Evolutionary conservation across 768 basidiomycete genomes (phyloP), one percentile per base, ranked within the genome.

Genomic region (Boletellus ananiceps): DNA sequence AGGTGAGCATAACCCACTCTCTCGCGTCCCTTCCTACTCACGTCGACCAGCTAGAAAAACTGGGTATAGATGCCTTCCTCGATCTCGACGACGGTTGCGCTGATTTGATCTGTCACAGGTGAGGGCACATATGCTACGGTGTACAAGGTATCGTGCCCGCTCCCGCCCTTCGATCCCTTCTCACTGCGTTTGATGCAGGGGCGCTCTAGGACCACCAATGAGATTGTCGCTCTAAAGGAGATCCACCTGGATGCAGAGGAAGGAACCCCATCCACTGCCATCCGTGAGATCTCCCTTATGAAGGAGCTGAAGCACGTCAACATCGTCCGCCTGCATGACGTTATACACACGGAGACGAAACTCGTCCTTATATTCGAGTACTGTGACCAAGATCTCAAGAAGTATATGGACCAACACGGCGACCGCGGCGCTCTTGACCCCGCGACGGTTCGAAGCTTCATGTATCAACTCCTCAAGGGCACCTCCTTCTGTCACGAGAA

Each of bases 181-280:
- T 54, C 29, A 53, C 21, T 34, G n/a, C 13, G 16, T 34, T 50
- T 35, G 16, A 33, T 15, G 19, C 47, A 93, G 90, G 96, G 96
- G 14, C 86, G 95, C 55, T 96, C 93, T 18, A 77, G 94, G 52
- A 93, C 93, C 29, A 98, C 94, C n/a, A 96, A 96, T 60, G 96
- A 98, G 69, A 92, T 96, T 45, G 96, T 99, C 15, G 96, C 96
- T 12, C 70, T 99, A 49, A 99, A 99, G 69, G 96, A 99, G 74
- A 99, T 99, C 56, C 94, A 98, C 63, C 87, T 99, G 52, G 96
- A 99, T 74, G 90, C 96, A 5, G 96, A 99, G 70, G 96, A 99
- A 72, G 96, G 96, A 31, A 99, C 96, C 0, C 96, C 96, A 29
- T 93, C 90, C 40, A 99, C 96, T 13, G 96, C 96, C 47, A 99